Evolutionary conservation across 192 early-diverging fungal species (phyloP).

Genomic region (Umbelopsis vinacea): DNA sequence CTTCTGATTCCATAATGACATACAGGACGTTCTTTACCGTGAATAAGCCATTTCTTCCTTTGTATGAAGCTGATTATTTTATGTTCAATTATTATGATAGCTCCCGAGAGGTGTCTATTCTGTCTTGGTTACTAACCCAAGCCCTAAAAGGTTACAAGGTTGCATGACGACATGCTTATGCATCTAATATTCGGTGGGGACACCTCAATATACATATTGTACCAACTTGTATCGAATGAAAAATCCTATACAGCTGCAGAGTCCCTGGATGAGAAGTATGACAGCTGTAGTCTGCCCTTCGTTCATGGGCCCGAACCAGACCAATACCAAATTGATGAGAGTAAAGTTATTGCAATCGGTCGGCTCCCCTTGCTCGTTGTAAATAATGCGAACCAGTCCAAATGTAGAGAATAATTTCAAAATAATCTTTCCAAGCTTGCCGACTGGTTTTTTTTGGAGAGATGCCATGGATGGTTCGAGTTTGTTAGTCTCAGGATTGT

Average conservation of each 20-base stretch:
- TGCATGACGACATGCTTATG: too few species aligned
- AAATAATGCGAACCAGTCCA: constrained; percentile 55
- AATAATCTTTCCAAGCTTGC: constrained; percentile 55
- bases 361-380: constrained; percentile 48
- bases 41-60: too few species aligned
- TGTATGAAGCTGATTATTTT: too few species aligned
- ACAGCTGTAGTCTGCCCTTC: constrained; percentile 65
- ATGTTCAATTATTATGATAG: too few species aligned
- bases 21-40: too few species aligned
- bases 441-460: constrained; percentile 38
- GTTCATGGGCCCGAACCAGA: constrained; percentile 72
- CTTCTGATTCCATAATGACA: too few species aligned
- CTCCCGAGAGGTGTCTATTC: too few species aligned
- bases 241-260: constrained; percentile 75
- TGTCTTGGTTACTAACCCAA: too few species aligned
- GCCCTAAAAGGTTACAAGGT: too few species aligned
- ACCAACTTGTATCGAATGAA: constrained; percentile 82
- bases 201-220: constrained; percentile 74
- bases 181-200: too few species aligned
- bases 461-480: constrained; percentile 44
- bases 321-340: constrained; percentile 87
- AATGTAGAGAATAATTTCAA: constrained; percentile 57
- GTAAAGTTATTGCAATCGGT: constrained; percentile 89
- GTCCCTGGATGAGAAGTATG: constrained; percentile 70
- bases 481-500: constrained; percentile 47